Base-by-base conservation (phyloP, 139 green algal genomes). In the Chlorella sorokiniana region DNA sequence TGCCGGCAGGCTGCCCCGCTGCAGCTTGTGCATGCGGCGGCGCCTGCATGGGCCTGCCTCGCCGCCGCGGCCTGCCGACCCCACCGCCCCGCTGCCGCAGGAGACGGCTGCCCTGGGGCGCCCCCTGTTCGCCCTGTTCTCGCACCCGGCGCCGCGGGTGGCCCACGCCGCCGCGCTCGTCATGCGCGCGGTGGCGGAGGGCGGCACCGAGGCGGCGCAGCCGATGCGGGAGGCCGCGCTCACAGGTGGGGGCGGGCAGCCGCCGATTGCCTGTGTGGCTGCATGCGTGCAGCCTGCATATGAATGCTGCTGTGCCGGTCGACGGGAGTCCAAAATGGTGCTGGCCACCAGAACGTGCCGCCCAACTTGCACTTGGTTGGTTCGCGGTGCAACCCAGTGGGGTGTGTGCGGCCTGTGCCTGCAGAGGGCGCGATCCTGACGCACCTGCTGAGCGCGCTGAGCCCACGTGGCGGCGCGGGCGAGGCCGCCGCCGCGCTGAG, bases 191-290 rank as follows among this genome's bases (percentile, higher is more conserved):
- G 81, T 98, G 4, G 94, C 94, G 8, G 90, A 95, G 70, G 78
- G 87, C 27, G 94, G 94, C 9, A 84, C 91, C 1, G 85, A 62
- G 2, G 91, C 94, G 14, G 94, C 94, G 0, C 90, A 86, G 35
- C 94, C 94, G 29, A 94, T 98, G 91, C 89, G 94, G 1, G 91
- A 94, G 29, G 94, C 93, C 1, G 94, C 95, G 0, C 87, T 98
- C 23, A 52, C 86, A 0, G 71, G 71, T 78, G 71, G 20, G 71
- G 20, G 70, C 29, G 40, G 68, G 40, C n/a, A 38, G 40, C 6
- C 18, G 27, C 4, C 25, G 3, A 1, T 35, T 51, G 62, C 1
- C 8, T 18, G 62, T 33, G 31, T 31, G 31, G 10, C 42, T 9
- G 8, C 5, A 6, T 38, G 59, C 27, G 8, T 38, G 59, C 59